Base-by-base conservation (phyloP, 2,329 filamentous ascomycete genomes). In the Scedosporium dehoogii region DNA sequence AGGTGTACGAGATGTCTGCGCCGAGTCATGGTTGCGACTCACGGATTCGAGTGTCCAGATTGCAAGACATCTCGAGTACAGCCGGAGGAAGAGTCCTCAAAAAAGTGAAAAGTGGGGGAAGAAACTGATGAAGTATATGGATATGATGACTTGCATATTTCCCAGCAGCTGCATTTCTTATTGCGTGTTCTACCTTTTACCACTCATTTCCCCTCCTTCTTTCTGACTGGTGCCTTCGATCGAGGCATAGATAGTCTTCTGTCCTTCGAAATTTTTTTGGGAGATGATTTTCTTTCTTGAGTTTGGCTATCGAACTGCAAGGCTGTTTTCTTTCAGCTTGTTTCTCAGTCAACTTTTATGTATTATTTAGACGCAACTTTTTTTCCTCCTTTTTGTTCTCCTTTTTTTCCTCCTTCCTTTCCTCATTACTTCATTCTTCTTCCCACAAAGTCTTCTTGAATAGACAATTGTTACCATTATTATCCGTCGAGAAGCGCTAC, bases 1-100 rank as follows among this genome's bases (percentile, higher is more conserved):
- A 76, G 82, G 42, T 85, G 82, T 70, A 73, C 75, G 59, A 78
- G 78, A 64, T 85, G 82, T 67, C 76, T 85, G 57, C 67, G 67
- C 64, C 73, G 81, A 48, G 76, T 83, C 61, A 66, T 70, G 60
- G 70, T 80, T 64, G 70, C 72, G 18, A 68, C 70, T 59, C 64
- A 74, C 42, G 75, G 74, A 23, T 83, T 75, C 67, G 72, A 75
- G 53, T 85, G 82, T 69, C 71, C 73, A 4, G 64, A 67, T 14
- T 85, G 82, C 73, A 78, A 76, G 65, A 75, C 69, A 12, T 67
- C 70, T 3, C 68, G 86, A 89, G 75, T 88, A 92, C 53, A 58
- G 7, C 59, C 33, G 12, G 18, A 61, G 29, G 59, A 55, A 38
- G 23, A 55, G 48, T 51, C 58, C 58, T 53, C 48, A 2, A 53